Evolutionary conservation across 2,329 filamentous ascomycete genomes (phyloP), one percentile per base, ranked within the genome.

Genomic region (Lojkania enalia): DNA sequence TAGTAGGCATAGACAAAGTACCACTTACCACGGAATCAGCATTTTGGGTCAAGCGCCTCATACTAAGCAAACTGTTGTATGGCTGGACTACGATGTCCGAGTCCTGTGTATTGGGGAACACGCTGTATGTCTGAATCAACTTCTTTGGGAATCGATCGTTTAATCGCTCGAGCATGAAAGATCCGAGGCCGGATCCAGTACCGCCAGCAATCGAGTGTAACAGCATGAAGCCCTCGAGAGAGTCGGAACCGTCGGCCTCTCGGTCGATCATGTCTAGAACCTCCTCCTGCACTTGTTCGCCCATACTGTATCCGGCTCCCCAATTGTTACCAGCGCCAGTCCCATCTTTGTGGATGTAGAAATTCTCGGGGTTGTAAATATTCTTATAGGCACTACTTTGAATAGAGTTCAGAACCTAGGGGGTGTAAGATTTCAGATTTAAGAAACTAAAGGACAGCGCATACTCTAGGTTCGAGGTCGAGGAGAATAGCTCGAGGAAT

Each of bases 241-340:
- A 96, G 71, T 99, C 94, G 68, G 92, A 97, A 21, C 95, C 95
- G 71, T 99, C 94, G 13, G 95, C 94, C 70, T 99, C 94, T 49
- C 94, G 87, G 67, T 99, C 94, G 63, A 99, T 96, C 90, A 99
- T 99, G 70, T 99, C 95, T 80, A 99, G 89, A 44, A 99, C 90
- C 69, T 99, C 94, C 71, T 99, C 94, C 60, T 92, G 90, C 15
- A 99, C 90, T 33, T 81, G 79, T 70, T 96, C 91, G 57, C 91
- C 94, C 42, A 89, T 91, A 56, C 94, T 85, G 73, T 99, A 99
- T 35, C 94, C 94, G 64, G 94, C 88, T 49, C 91, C 94, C 94
- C 94, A 99, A 71, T 97, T 99, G 73, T 99, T 99, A 35, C 90
- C 94, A 5, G 94, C 94, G 35, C 94, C 94, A 43, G 89, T 84